A percentile compares a stretch with the other conserved stretches of the same genome.
phyloP scores from a whole-genome alignment of 2,329 filamentous ascomycete species.

The Iodosphaeria phyllophila region DNA sequence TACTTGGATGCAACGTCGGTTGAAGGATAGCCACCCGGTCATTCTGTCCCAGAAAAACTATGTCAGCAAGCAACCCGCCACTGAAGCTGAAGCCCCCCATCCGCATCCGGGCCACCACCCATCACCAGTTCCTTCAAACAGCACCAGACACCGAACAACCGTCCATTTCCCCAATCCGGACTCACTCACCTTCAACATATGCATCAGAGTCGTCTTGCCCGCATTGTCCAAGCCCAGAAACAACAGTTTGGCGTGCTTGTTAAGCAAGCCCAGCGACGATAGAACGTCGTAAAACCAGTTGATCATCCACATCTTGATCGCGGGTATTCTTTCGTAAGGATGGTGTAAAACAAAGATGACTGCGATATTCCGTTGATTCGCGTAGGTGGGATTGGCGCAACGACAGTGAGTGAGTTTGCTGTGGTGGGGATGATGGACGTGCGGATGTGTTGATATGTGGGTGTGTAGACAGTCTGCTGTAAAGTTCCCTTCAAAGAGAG shows the following conservation, averaged over 20 bases:
- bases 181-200: conserved; percentile 82
- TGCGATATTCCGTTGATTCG: too few species aligned
- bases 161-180: too few species aligned
- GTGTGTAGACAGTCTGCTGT: too few species aligned
- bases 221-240: conserved; percentile 91
- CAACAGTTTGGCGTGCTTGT: conserved; percentile 91
- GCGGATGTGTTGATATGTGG: too few species aligned
- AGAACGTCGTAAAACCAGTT: conserved; percentile 95
- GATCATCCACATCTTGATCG: conserved; percentile 66
- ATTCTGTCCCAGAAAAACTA: conserved; percentile 34
- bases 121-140: conserved; percentile 3
- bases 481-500: too few species aligned
- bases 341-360: conserved; percentile 2
- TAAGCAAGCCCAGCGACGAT: conserved; percentile 69
- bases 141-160: too few species aligned
- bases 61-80: conserved; percentile 1
- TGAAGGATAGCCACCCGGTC: conserved; percentile 82
- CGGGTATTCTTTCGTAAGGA: conserved; percentile 3
- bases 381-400: too few species aligned
- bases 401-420: too few species aligned
- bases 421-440: conserved; percentile 1
- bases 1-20: conserved; percentile 82
- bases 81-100: too few species aligned
- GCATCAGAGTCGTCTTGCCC: conserved; percentile 81
- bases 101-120: too few species aligned